phyloP scores from a whole-genome alignment of 495 filamentous ascomycete species.

The Filosporella fistucella region DNA sequence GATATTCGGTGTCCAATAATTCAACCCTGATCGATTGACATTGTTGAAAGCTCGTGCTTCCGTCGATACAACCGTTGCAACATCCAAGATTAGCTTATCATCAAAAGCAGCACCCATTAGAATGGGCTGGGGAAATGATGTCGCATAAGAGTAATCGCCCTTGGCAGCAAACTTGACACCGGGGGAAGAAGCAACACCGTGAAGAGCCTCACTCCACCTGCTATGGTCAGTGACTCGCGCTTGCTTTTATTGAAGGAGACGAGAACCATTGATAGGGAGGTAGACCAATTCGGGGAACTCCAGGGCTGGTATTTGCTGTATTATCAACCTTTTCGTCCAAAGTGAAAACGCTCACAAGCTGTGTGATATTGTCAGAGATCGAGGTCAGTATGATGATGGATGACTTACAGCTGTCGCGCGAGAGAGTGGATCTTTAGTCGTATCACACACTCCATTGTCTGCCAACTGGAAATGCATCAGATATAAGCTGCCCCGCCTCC shows the following conservation, averaged over 20 bases:
- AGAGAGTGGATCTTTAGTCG: no score
- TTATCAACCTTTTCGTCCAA: not conserved
- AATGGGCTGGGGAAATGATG: slow-evolving; percentile 59
- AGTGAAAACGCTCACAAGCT: no score
- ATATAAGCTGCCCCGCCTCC: no score
- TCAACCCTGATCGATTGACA: slow-evolving; percentile 47
- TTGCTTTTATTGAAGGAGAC: no score
- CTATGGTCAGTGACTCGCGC: no score
- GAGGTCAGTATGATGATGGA: no score
- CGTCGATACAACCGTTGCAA: slow-evolving; percentile 53
- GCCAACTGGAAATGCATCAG: no score
- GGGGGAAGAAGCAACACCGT: slow-evolving; percentile 47
- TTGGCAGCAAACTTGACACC: slow-evolving; percentile 42
- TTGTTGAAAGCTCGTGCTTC: slow-evolving; percentile 69
- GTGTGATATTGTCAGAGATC: no score
- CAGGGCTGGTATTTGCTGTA: not conserved
- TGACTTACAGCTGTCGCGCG: no score
- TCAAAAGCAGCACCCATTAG: slow-evolving; percentile 56
- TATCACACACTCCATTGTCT: no score
- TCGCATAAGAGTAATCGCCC: slow-evolving; percentile 49
- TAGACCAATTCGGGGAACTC: not conserved
- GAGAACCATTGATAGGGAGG: slow-evolving; percentile 2
- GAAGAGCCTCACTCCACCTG: slow-evolving; percentile 48
- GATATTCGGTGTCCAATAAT: slow-evolving; percentile 67
- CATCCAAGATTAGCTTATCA: slow-evolving; percentile 50